Evolutionary conservation across 805 yeast species (phyloP), one percentile per base, ranked within the genome.

Genomic region (Candida dendrica): DNA sequence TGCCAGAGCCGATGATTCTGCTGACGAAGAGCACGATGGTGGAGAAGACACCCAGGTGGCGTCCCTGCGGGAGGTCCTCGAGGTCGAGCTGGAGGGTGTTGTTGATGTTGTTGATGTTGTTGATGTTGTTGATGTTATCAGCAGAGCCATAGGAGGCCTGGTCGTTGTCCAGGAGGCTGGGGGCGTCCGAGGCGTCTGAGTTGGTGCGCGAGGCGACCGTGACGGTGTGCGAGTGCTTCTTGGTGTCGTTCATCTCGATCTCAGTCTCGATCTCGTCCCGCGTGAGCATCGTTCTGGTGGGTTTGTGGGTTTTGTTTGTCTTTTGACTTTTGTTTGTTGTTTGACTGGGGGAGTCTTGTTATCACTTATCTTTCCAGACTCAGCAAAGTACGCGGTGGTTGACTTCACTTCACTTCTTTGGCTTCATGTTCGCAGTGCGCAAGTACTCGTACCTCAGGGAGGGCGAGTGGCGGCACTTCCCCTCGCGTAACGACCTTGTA

Each of bases 1-100:
- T 83, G 0, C 93, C 93, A 0, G 89, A 80, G 0, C 95, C 93
- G 14, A 39, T 39, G 26, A 39, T 39, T 34, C 41, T 39, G 18
- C 35, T 35, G 18, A 43, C 31, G 29, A 43, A 36, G 13, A 43
- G 22, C 14, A 42, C 33, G 9, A 36, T 27, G 8, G 44, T 42
- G 5, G 41, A 38, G 10, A 30, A 34, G 8, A 34, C 32, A 4
- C 41, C 44, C 14, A 42, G 18, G 18, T 42, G 41, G 14, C 44
- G 30, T 26, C 44, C 44, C 32, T 42, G 44, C 6, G 44, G 44
- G 16, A 39, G 37, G 19, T 39, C 41, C 15, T 39, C 41, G 15
- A 38, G 8, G n/a, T 17, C 34, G 13, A 32, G 19, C 19, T 32
- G 18, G 4, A 31, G 17, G 4, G 17, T 32, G 7, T 32, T 31